Evolutionary conservation across 1,139 yeast genomes (phyloP), one percentile per base, ranked within the genome.

Genomic region (Suhomyces terraborum): DNA sequence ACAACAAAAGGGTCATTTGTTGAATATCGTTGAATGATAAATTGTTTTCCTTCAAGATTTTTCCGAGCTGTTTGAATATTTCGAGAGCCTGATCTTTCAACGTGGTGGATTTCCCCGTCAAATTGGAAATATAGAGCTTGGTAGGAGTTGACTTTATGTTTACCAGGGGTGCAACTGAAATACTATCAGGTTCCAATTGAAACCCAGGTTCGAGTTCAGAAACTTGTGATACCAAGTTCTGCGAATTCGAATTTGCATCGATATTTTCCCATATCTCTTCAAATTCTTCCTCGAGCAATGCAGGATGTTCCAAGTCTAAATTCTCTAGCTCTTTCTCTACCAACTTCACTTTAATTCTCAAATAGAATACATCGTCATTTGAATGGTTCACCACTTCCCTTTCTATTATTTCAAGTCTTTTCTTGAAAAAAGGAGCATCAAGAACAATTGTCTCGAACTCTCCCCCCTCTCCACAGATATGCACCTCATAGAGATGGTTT

Each of bases 391-490:
- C 66, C 1, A 77, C 61, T 22, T 66, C 59, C 22, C 66, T 58
- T 3, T 71, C 66, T 0, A 59, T 63, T 14, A 87, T 64, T 13
- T 65, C 68, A 35, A 91, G 61, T 44, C 65, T 69, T 38, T 80
- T 79, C 28, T 66, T 67, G 64, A 93, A 93, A 46, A 87, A 82
- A 0, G 96, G 95, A 2, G 95, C 87, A 61, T 93, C 97, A 22
- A 93, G 69, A 3, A 93, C 98, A 51, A 91, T 68, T 0, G 96
- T 84, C 59, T 93, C 98, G 60, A 89, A 93, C 61, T 93, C 98
- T 1, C 98, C 98, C 16, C 98, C 98, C 67, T 93, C 98, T 7
- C 98, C 98, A 67, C 98, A 93, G 0, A 93, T 80, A 60, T 93
- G 97, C 8, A 91, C 87, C 2, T 91, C 95, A 60, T 80, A 91